Conservation (phyloP, 805 yeast species). For the Tetrapisispora phaffii region DNA sequence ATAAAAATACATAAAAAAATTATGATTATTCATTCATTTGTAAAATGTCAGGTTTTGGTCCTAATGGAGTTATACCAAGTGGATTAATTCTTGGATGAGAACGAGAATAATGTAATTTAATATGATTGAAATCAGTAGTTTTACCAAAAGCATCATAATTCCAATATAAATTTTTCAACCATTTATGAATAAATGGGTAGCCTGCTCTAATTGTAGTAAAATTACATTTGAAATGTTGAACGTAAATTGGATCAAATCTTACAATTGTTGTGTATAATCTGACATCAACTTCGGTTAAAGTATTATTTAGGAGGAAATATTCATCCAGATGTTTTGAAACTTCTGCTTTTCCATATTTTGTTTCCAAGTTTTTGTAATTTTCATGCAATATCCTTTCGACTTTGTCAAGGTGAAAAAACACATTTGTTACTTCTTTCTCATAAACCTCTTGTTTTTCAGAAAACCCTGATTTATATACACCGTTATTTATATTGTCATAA, state of each 20-base stretch:
- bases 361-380: conserved; percentile 29
- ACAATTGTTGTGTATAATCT: conserved; percentile 79
- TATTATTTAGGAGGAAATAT: conserved; percentile 48
- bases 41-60: conserved; percentile 70
- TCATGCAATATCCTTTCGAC: conserved; percentile 51
- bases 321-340: conserved; percentile 13
- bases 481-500: conserved; percentile 79
- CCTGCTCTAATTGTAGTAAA: conserved; percentile 67
- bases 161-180: conserved; percentile 85
- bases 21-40: conserved; percentile 1
- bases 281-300: conserved; percentile 82
- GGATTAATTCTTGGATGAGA: conserved; percentile 79
- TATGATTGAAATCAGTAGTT: conserved; percentile 82
- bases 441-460: conserved; percentile 77
- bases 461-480: conserved; percentile 89
- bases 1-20: too few relatives aligned
- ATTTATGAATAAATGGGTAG: conserved; percentile 67
- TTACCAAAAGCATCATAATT: conserved; percentile 54
- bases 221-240: conserved; percentile 92
- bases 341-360: conserved; percentile 10
- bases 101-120: conserved; percentile 83
- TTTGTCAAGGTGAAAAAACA: conserved; percentile 60
- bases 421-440: conserved; percentile 50
- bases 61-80: conserved; percentile 71
- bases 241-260: conserved; percentile 88